Evolutionary conservation across 192 early-diverging fungal genomes (phyloP).

Genomic region (Backusella morwellensis): DNA sequence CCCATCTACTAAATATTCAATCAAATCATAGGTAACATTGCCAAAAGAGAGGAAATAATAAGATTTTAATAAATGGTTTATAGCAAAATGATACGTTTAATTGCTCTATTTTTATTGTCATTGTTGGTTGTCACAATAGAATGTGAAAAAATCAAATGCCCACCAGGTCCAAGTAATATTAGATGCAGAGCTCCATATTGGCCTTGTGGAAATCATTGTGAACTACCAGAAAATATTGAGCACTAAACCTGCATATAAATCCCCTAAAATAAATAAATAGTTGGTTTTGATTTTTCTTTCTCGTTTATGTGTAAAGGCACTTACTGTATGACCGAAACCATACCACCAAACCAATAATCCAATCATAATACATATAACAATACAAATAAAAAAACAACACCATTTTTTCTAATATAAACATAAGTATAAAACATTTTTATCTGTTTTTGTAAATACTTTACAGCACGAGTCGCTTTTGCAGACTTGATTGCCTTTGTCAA

Average conservation of each 20-base stretch:
- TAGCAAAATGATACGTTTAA: background rate
- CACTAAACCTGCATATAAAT: background rate
- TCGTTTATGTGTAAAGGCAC: background rate
- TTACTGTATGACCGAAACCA: constrained; percentile 25
- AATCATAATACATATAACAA: constrained; percentile 29
- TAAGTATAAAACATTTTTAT: background rate
- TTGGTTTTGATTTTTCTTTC: too few relatives aligned
- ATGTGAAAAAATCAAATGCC: background rate
- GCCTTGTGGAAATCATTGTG: background rate
- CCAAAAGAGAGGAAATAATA: background rate
- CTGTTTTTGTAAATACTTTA: background rate
- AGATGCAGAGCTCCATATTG: background rate
- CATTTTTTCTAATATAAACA: constrained; percentile 34
- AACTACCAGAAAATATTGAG: background rate
- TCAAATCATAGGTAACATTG: background rate
- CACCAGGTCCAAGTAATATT: background rate
- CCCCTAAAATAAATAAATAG: too few relatives aligned
- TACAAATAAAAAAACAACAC: constrained; percentile 33
- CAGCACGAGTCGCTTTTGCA: constrained; percentile 27
- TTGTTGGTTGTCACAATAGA: background rate
- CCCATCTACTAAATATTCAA: background rate
- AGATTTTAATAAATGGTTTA: background rate
- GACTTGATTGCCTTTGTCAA: constrained; percentile 22
- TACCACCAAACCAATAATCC: constrained; percentile 41
- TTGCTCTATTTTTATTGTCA: background rate